phyloP scores from a whole-genome alignment of 768 basidiomycete genomes.

The Fomitopsis serialis region DNA sequence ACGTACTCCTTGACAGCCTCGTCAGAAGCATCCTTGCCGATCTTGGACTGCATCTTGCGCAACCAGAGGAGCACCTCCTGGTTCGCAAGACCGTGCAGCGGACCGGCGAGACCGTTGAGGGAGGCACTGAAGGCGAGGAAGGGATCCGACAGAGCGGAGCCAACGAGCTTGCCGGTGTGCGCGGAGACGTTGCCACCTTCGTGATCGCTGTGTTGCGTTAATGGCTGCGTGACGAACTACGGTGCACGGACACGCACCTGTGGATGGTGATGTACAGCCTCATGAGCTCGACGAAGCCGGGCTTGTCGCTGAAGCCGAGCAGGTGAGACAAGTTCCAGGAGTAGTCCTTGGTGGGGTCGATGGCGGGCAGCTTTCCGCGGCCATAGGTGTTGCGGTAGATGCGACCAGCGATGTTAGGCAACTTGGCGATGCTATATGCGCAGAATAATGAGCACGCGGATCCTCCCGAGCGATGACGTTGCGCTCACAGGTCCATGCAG shows the following conservation, averaged over 20 bases:
- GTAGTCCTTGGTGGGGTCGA: conserved; percentile 83
- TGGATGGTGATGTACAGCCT: conserved; percentile 97
- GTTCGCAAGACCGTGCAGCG: conserved; percentile 94
- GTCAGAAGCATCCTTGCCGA: conserved; percentile 82
- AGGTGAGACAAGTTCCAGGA: conserved; percentile 85
- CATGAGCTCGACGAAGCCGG: conserved; percentile 88
- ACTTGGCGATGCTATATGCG: conserved; percentile 79
- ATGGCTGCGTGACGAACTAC: background rate
- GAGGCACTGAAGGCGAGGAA: conserved; percentile 94
- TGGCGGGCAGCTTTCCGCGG: conserved; percentile 79
- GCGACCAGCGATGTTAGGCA: conserved; percentile 93
- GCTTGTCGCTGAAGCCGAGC: conserved; percentile 87
- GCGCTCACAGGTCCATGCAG: conserved; percentile 71
- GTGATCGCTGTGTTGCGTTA: conserved; percentile 60
- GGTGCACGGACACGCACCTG: conserved; percentile 39
- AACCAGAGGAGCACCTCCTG: conserved; percentile 97
- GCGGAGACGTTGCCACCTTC: conserved; percentile 99
- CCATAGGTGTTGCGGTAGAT: conserved; percentile 88
- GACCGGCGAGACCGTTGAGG: conserved; percentile 93
- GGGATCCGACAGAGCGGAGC: conserved; percentile 94
- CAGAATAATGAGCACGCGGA: background rate
- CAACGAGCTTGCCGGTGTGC: conserved; percentile 89
- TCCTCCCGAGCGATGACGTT: background rate
- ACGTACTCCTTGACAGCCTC: conserved; percentile 90
- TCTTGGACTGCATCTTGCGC: conserved; percentile 85